Percentiles rank a stretch among this genome's conserved stretches.
phyloP scores from a whole-genome alignment of 192 early-diverging fungal genomes.

The Entophlyctis luteolus region DNA sequence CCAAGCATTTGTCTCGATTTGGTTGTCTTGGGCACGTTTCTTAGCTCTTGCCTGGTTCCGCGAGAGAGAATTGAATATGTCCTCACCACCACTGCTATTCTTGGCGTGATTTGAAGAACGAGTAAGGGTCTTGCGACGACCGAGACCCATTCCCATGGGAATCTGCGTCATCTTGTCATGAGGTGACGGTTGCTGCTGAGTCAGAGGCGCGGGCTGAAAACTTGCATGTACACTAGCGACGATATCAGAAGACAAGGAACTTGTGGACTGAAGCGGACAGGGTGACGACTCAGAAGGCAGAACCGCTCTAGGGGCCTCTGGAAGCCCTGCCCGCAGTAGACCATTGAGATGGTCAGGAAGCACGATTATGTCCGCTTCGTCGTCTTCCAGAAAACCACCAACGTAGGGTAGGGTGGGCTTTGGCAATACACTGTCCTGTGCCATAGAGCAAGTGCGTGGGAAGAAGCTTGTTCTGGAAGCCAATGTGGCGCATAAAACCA shows the following conservation, averaged over 20 bases:
- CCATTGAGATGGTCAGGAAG: background rate
- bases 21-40: background rate
- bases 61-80: slow-evolving; percentile 1
- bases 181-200: background rate
- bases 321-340: background rate
- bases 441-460: too few relatives aligned
- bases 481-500: too few relatives aligned
- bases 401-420: slow-evolving; percentile 11
- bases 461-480: too few relatives aligned
- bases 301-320: background rate
- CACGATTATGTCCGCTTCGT: background rate
- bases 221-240: background rate
- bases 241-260: background rate
- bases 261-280: background rate
- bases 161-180: background rate
- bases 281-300: background rate
- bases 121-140: slow-evolving; percentile 30
- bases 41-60: background rate
- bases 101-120: slow-evolving; percentile 16
- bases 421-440: too few relatives aligned
- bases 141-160: background rate
- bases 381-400: slow-evolving; percentile 5
- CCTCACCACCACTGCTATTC: slow-evolving; percentile 5
- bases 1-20: slow-evolving; percentile 47
- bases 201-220: background rate